Base-by-base conservation (phyloP, 2,329 filamentous ascomycete species). In the Scedosporium minutisporum region DNA sequence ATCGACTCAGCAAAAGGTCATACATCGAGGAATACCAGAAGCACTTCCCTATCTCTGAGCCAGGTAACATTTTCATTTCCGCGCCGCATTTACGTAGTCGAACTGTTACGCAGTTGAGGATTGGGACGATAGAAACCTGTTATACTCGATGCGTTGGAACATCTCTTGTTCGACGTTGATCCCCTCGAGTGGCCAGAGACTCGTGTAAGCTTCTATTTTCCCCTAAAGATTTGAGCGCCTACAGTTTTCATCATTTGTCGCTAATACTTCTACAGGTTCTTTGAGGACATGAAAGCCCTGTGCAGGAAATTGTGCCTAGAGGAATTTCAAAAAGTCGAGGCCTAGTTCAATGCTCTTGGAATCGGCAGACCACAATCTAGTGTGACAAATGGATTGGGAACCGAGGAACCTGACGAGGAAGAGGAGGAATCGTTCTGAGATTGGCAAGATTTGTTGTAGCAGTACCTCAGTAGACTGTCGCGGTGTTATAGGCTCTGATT, bases 91-190 rank as follows among this genome's bases (percentile, higher is more conserved):
- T 23, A 21, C 16, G 27, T n/a, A 58, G 16, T n/a, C 51, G 25
- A 16, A 55, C 51, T 23, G 12, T 55, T 23, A 55, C 18, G 14
- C 63, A 69, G 67, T 65, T 62, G 66, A 68, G 12, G 69, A 71
- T 25, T 71, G 69, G 68, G 66, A 71, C 57, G 66, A 65, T 33
- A 62, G 70, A 53, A 71, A 70, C 58, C 62, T 68, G 2, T 61
- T 71, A 7, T 71, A 72, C 58, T 70, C 68, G 3, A 62, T 70
- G 41, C 63, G 65, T 1, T 71, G 63, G 55, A 65, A 70, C 59
- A 62, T 70, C 16, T 64, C 61, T 9, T 65, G 61, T 44, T 63
- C 66, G 1, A 64, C 65, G 14, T 62, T 65, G 25, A 63, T 68
- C 29, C 65, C 67, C 14, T 66, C 63, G 51, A 65, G 65, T 25